Conservation (phyloP, 495 filamentous ascomycete species). For the Penicillium mononematosum region DNA sequence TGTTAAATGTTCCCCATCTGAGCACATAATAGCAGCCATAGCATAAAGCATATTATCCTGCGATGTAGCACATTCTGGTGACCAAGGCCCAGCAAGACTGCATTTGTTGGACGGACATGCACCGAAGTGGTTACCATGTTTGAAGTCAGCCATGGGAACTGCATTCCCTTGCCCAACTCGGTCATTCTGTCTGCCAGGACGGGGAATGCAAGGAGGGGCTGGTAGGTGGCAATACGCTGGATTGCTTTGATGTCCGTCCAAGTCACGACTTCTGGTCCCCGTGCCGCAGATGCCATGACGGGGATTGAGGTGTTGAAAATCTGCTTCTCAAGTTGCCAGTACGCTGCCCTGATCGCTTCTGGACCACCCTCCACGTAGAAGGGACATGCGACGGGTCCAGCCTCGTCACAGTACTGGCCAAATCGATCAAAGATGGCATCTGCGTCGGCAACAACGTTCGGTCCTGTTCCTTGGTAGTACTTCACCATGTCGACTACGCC, state of each 20-base stretch:
- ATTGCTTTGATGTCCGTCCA: slow-evolving; percentile 43
- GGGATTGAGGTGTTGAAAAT: slow-evolving; percentile 48
- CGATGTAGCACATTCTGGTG: slow-evolving; percentile 41
- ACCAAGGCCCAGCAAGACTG: slow-evolving; percentile 35
- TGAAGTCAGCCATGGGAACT: slow-evolving; percentile 48
- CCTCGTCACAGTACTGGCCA: slow-evolving; percentile 48
- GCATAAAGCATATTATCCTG: slow-evolving; percentile 44
- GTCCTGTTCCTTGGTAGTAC: slow-evolving; percentile 42
- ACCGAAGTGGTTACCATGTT: slow-evolving; percentile 32
- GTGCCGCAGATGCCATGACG: slow-evolving; percentile 32
- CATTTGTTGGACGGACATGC: slow-evolving; percentile 44
- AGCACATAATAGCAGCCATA: slow-evolving; percentile 59
- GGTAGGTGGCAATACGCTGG: slow-evolving; percentile 47
- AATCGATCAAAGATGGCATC: slow-evolving; percentile 51
- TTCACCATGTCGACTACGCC: slow-evolving; percentile 54
- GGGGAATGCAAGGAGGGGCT: slow-evolving; percentile 58
- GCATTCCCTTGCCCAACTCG: slow-evolving; percentile 55
- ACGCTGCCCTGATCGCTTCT: slow-evolving; percentile 39
- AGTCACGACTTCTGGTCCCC: slow-evolving; percentile 44
- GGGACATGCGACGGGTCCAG: slow-evolving; percentile 39
- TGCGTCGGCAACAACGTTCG: slow-evolving; percentile 47
- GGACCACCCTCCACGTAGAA: slow-evolving; percentile 42
- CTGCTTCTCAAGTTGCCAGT: slow-evolving; percentile 36
- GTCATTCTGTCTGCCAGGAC: slow-evolving; percentile 53
- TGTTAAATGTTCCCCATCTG: slow-evolving; percentile 53